Percentiles rank a stretch among this genome's conserved stretches.
Evolutionary conservation across 2,329 filamentous ascomycete genomes (phyloP).

Genomic region (Alternaria brassicae): DNA sequence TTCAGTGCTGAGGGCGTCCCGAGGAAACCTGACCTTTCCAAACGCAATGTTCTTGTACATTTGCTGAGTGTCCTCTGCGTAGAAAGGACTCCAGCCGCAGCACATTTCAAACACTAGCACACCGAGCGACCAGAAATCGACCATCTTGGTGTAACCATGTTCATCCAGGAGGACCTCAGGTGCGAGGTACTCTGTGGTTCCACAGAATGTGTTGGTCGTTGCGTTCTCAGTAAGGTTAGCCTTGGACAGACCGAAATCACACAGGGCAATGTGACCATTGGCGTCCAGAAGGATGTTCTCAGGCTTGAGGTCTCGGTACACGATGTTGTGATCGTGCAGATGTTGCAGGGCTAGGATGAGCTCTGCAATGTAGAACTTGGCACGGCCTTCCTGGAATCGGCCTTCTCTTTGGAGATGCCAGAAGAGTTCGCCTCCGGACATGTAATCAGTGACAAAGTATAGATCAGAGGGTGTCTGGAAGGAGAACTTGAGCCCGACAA

Average conservation of each 20-base stretch:
- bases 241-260: constrained; percentile 97
- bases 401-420: constrained; percentile 99
- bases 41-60: constrained; percentile 99
- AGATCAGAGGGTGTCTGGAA: constrained; percentile 97
- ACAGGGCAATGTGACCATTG: constrained; percentile 96
- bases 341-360: constrained; percentile 94
- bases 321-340: constrained; percentile 94
- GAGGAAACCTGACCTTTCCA: constrained; percentile 94
- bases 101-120: constrained; percentile 99
- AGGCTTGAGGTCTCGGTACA: constrained; percentile 95
- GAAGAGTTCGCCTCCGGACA: constrained; percentile 98
- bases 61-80: constrained; percentile 97
- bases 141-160: constrained; percentile 99
- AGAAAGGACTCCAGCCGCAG: constrained; percentile 99
- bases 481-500: constrained; percentile 96
- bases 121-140: constrained; percentile 98
- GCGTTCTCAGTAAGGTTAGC: constrained; percentile 96
- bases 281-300: constrained; percentile 97
- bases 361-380: constrained; percentile 99
- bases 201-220: constrained; percentile 98
- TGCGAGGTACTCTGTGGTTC: constrained; percentile 95
- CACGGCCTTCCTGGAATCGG: constrained; percentile 89
- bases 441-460: constrained; percentile 98
- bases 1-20: constrained; percentile 92
- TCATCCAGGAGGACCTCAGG: constrained; percentile 95